Evolutionary conservation across 2,329 filamentous ascomycete genomes (phyloP), one percentile per base, ranked within the genome.

Genomic region (Fusarium sarcochroum): DNA sequence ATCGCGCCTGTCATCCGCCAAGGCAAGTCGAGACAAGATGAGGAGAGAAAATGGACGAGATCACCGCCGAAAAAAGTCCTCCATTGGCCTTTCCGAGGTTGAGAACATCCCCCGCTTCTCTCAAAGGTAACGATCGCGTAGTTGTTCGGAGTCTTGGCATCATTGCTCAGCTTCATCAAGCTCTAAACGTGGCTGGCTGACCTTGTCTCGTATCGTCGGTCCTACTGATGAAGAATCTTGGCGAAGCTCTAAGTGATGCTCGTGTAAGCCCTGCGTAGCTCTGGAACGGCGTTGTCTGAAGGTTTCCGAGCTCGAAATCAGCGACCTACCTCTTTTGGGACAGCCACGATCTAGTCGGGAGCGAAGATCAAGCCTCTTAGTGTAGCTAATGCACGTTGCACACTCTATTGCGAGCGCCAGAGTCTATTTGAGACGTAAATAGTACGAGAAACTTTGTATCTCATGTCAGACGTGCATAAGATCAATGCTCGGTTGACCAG

Each of bases 391-490:
- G 62, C 56, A 66, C 56, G 51, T 58, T 53, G 23, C 18, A 23
- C 35, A 37, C 20, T 21, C 42, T 15, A n/a, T 27, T 25, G 7
- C n/a, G 37, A 34, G 23, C 6, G 18, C 2, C 10, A 17, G 8
- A n/a, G n/a, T 21, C 51, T 18, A 17, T 34, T 25, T 17, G 21
- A 8, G 30, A 42, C 20, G 46, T 52, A 42, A 64, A 65, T 65
- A 66, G 45, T 15, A 38, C 44, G 45, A 35, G 23, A 66, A 62
- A 44, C 47, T 54, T 46, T 51, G 23, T 38, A n/a, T 44, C 23
- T 52, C 38, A 54, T 58, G 63, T 45, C 58, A 70, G 63, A 70
- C 37, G 32, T 64, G 63, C 67, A 68, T 69, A n/a, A 41, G 41
- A 30, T 18, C 35, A 15, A 37, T 57, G 17, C 21, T 40, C 20